phyloP scores from a whole-genome alignment of 176 grass and related monocot genomes.

The Alloteropsis semialata region DNA sequence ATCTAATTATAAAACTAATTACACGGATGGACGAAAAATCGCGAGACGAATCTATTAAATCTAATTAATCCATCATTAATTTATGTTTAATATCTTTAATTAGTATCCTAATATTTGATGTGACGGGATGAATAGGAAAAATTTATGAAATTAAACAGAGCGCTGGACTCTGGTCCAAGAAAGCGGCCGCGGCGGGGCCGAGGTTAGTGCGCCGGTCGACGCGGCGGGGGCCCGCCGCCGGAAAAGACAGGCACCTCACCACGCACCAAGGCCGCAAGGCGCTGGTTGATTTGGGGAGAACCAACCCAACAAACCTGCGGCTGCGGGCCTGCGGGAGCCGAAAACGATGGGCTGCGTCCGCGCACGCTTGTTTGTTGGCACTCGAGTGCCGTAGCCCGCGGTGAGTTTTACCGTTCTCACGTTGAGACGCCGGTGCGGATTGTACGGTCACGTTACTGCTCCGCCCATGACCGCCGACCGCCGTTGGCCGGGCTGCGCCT shows the following conservation, averaged over 20 bases:
- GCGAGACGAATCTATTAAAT: too few relatives aligned
- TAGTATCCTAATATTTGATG: too few relatives aligned
- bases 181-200: not conserved
- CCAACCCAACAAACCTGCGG: not conserved
- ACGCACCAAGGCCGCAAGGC: too few relatives aligned
- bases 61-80: too few relatives aligned
- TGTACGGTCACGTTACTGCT: not conserved
- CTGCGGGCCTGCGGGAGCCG: not conserved
- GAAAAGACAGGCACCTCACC: not conserved
- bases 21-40: too few relatives aligned
- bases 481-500: not conserved
- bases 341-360: not conserved
- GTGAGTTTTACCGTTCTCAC: not conserved
- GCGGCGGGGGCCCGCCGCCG: not conserved
- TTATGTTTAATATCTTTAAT: too few relatives aligned
- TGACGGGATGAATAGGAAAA: too few relatives aligned
- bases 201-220: not conserved
- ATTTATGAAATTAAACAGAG: too few relatives aligned
- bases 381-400: too few relatives aligned
- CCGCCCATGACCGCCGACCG: not conserved
- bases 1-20: too few relatives aligned
- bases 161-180: constrained; percentile 7
- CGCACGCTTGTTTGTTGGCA: not conserved
- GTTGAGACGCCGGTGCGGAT: not conserved
- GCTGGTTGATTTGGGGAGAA: not conserved